Percentiles rank a stretch among this genome's conserved stretches.
Conservation (phyloP, 352 stramenopile genomes). For the Bremia lactucae region DNA sequence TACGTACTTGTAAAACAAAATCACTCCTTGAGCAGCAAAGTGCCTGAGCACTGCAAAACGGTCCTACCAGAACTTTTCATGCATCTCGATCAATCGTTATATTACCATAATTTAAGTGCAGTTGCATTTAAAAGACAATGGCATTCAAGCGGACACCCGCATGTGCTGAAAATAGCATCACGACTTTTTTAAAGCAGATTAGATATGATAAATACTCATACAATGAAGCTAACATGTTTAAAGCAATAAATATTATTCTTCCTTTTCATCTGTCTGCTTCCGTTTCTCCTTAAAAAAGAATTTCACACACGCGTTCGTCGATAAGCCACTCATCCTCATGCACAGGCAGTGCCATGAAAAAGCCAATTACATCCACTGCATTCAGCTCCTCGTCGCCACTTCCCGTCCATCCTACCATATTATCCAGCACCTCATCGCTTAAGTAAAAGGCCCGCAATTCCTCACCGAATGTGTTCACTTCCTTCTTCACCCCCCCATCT, state of each 20-base stretch:
- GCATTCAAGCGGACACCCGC: too few relatives aligned
- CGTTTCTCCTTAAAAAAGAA: constrained; percentile 41
- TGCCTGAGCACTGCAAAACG: constrained; percentile 41
- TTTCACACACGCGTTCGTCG: constrained; percentile 67
- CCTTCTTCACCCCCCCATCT: constrained; percentile 7
- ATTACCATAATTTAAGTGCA: too few relatives aligned
- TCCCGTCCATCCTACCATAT: constrained; percentile 38
- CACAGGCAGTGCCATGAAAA: constrained; percentile 57
- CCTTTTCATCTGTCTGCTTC: constrained; percentile 27
- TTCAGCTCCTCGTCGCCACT: constrained; percentile 42
- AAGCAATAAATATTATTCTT: too few relatives aligned
- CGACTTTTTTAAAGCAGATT: too few relatives aligned
- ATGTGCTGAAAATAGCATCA: too few relatives aligned
- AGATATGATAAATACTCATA: constrained; percentile 38
- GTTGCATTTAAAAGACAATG: too few relatives aligned
- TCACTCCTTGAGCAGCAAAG: constrained; percentile 46
- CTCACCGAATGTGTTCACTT: constrained; percentile 36
- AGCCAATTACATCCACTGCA: constrained; percentile 46
- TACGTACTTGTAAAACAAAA: constrained; percentile 77
- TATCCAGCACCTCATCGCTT: constrained; percentile 36
- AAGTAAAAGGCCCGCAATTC: constrained; percentile 48
- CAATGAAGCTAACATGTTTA: background rate
- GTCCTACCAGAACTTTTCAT: too few relatives aligned
- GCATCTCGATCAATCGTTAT: too few relatives aligned
- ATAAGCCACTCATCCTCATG: constrained; percentile 71